Evolutionary conservation across 805 yeast species (phyloP).

Genomic region (Helenozyma baotianmanensis): DNA sequence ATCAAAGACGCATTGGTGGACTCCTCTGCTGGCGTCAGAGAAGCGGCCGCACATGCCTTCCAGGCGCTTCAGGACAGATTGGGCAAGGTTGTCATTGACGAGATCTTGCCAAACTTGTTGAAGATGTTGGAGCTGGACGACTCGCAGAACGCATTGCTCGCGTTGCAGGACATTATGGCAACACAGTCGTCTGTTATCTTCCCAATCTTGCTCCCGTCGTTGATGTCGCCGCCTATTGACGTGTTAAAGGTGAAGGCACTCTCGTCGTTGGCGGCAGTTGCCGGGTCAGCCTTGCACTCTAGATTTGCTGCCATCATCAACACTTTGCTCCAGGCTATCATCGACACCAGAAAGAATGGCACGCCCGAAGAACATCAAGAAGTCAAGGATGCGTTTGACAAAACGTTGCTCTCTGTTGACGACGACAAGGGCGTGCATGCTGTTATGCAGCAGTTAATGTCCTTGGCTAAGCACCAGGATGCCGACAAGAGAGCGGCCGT

Average conservation of each 20-base stretch:
- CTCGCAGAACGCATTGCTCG: conserved; percentile 75
- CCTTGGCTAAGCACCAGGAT: conserved; percentile 75
- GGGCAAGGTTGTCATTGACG: conserved; percentile 85
- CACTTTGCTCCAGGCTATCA: conserved; percentile 59
- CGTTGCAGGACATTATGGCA: conserved; percentile 88
- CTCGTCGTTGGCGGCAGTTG: conserved; percentile 83
- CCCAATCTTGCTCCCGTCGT: conserved; percentile 87
- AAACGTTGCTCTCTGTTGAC: conserved; percentile 66
- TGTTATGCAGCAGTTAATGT: conserved; percentile 72
- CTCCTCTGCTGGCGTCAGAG: conserved; percentile 67
- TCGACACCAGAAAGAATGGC: conserved; percentile 30
- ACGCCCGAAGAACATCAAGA: conserved; percentile 38
- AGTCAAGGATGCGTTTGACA: conserved; percentile 55
- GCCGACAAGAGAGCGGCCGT: conserved; percentile 56
- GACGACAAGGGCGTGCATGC: conserved; percentile 81
- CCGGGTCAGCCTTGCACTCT: conserved; percentile 75
- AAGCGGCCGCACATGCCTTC: conserved; percentile 87
- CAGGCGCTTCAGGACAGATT: conserved; percentile 78
- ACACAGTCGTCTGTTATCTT: conserved; percentile 85
- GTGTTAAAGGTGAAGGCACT: conserved; percentile 82
- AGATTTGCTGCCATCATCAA: conserved; percentile 71
- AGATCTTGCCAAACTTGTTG: conserved; percentile 79
- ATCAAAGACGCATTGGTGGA: conserved; percentile 80
- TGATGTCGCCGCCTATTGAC: conserved; percentile 77
- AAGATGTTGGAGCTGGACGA: conserved; percentile 55